phyloP scores from a whole-genome alignment of 177 flowering plant species.

The Vitis hybrid region DNA sequence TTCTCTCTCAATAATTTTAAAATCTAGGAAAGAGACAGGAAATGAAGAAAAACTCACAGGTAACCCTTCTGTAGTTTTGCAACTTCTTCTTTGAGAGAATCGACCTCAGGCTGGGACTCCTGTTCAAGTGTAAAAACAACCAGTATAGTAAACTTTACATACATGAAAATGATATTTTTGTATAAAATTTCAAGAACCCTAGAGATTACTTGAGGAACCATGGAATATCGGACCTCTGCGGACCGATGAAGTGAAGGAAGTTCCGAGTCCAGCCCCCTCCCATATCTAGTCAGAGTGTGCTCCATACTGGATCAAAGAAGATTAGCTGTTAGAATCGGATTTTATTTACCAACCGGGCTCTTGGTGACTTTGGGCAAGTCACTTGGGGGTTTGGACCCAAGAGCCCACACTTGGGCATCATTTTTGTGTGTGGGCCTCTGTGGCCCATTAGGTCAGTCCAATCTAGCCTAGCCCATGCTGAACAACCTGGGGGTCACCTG shows the following conservation, averaged over 20 bases:
- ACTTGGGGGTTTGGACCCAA: no score
- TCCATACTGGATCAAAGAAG: conserved; percentile 22
- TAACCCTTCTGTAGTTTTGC: conserved; percentile 9
- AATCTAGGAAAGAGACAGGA: no score
- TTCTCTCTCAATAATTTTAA: no score
- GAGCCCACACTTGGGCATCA: not conserved
- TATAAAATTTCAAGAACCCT: no score
- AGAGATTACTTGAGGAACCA: no score
- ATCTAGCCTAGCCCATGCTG: not conserved
- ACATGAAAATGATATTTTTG: not conserved
- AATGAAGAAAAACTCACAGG: conserved; percentile 16
- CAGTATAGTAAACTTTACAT: not conserved
- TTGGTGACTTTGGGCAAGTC: no score
- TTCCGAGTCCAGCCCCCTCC: conserved; percentile 6
- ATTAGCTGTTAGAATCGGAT: no score
- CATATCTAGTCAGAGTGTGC: conserved; percentile 25
- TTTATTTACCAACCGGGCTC: no score
- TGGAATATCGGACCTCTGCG: no score
- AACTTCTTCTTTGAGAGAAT: conserved; percentile 15
- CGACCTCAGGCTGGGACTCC: conserved; percentile 2
- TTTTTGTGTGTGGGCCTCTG: not conserved
- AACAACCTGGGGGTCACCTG: no score
- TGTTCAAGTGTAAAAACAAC: not conserved
- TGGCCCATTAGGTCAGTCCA: not conserved
- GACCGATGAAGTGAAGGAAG: not conserved